phyloP scores from a whole-genome alignment of 1,284 basidiomycete species.

The Limonomyces culmigenus region DNA sequence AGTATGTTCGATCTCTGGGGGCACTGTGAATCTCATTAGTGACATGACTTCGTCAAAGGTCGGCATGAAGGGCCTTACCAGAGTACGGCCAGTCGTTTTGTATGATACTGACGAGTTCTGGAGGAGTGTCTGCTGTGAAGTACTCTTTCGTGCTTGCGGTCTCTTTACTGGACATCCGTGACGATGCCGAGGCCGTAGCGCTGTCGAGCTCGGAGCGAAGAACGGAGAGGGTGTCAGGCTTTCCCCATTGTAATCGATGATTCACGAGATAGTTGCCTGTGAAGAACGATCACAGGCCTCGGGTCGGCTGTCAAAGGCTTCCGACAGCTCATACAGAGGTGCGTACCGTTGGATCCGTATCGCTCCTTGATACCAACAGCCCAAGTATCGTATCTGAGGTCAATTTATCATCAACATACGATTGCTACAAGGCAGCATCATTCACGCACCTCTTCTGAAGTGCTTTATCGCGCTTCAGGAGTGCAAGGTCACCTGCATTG shows the following conservation, averaged over 20 bases:
- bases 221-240: conserved; percentile 40
- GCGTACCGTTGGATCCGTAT: conserved; percentile 51
- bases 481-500: conserved; percentile 61
- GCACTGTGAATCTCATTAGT: conserved; percentile 25
- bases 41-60: conserved; percentile 1
- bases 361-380: conserved; percentile 29
- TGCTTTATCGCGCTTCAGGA: conserved; percentile 53
- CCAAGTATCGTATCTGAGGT: conserved; percentile 58
- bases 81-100: conserved; percentile 79
- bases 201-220: conserved; percentile 26
- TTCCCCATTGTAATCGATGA: conserved; percentile 57
- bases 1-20: conserved; percentile 53
- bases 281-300: neutral
- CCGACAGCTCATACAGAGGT: neutral
- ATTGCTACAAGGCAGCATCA: no score
- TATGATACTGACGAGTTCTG: conserved; percentile 48
- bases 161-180: conserved; percentile 6
- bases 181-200: conserved; percentile 14
- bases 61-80: conserved; percentile 20
- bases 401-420: no score
- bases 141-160: conserved; percentile 17
- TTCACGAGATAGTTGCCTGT: conserved; percentile 50
- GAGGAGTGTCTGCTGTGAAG: conserved; percentile 45
- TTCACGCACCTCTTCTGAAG: conserved; percentile 49
- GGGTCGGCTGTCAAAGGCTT: conserved; percentile 1